A percentile compares a stretch with the other conserved stretches of the same genome.
phyloP scores from a whole-genome alignment of 148 eudicot genomes.

The Cornus florida region DNA sequence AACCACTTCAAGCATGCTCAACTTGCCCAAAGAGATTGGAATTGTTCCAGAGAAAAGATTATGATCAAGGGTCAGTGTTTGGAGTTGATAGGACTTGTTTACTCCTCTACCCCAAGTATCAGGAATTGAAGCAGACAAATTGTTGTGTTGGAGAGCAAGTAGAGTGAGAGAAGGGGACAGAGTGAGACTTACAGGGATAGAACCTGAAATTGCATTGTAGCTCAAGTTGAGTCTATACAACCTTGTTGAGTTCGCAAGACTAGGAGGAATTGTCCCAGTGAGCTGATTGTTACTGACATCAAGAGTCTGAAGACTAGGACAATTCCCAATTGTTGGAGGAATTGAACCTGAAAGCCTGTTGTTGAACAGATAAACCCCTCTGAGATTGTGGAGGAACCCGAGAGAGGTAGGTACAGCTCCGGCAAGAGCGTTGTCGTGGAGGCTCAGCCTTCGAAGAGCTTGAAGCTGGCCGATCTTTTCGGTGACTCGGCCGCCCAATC shows the following conservation, averaged over 20 bases:
- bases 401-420: slow-evolving; percentile 71
- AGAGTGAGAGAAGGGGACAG: slow-evolving; percentile 48
- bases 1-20: slow-evolving; percentile 45
- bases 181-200: slow-evolving; percentile 50
- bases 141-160: slow-evolving; percentile 69
- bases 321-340: slow-evolving; percentile 58
- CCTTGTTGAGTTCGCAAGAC: slow-evolving; percentile 52
- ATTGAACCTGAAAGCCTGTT: slow-evolving; percentile 71
- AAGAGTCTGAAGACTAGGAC: slow-evolving; percentile 46
- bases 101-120: slow-evolving; percentile 41
- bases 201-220: slow-evolving; percentile 60
- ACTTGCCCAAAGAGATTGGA: slow-evolving; percentile 54
- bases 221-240: slow-evolving; percentile 74
- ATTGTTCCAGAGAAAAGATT: slow-evolving; percentile 57
- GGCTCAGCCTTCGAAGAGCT: slow-evolving; percentile 58
- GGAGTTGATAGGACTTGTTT: slow-evolving; percentile 31
- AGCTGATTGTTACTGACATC: slow-evolving; percentile 77
- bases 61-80: slow-evolving; percentile 50
- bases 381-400: slow-evolving; percentile 64
- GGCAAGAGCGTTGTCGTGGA: slow-evolving; percentile 70
- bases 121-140: slow-evolving; percentile 65
- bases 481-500: slow-evolving; percentile 60
- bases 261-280: slow-evolving; percentile 52
- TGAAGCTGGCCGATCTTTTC: slow-evolving; percentile 59
- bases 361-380: slow-evolving; percentile 73